A percentile compares a stretch with the other conserved stretches of the same genome.
Conservation (phyloP, 2,329 filamentous ascomycete species). For the Aspergillus clavatus region DNA sequence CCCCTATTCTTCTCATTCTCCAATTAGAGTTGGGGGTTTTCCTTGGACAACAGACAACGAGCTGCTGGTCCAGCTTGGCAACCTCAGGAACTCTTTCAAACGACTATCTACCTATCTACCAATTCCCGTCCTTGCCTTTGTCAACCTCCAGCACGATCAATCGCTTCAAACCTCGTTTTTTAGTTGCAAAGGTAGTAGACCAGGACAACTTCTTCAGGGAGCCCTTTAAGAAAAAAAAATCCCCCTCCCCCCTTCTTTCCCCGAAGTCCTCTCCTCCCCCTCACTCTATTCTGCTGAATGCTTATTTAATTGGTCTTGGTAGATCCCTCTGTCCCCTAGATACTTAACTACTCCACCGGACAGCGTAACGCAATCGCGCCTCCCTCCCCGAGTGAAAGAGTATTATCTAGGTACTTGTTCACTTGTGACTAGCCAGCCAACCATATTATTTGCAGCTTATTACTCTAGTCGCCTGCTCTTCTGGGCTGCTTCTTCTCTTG, state of each 20-base stretch:
- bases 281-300: slow-evolving; percentile 15
- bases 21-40: not conserved
- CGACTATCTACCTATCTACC: no score
- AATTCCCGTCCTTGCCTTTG: no score
- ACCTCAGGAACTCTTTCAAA: no score
- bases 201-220: slow-evolving; percentile 10
- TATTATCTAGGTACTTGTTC: slow-evolving; percentile 3
- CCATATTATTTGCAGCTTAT: slow-evolving; percentile 9
- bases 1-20: slow-evolving; percentile 12
- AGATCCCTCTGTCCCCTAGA: slow-evolving; percentile 21
- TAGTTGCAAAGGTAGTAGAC: not conserved
- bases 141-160: no score
- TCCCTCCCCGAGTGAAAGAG: slow-evolving; percentile 1
- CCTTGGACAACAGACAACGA: not conserved
- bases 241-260: no score
- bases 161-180: no score
- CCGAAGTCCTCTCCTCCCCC: not conserved
- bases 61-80: not conserved
- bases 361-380: slow-evolving; percentile 18
- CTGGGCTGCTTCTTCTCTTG: slow-evolving; percentile 1
- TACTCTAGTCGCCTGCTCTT: slow-evolving; percentile 3
- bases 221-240: no score
- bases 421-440: slow-evolving; percentile 5
- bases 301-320: slow-evolving; percentile 22
- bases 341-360: slow-evolving; percentile 21